A percentile compares a stretch with the other conserved stretches of the same genome.
Conservation (phyloP, 2,329 filamentous ascomycete genomes). For the Cadophora luteo-olivacea region DNA sequence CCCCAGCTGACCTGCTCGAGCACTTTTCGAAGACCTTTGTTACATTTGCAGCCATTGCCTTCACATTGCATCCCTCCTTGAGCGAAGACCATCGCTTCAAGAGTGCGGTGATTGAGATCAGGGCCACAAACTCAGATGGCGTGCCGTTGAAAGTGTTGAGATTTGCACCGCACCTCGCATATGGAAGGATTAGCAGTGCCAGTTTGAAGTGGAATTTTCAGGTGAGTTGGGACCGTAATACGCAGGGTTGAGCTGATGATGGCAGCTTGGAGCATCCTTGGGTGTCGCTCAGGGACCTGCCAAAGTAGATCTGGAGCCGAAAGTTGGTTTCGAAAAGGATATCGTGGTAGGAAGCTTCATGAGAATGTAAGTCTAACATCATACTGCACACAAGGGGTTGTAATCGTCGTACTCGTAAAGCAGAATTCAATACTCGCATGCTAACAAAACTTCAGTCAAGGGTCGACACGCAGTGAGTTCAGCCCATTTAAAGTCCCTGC, state of each 20-base stretch:
- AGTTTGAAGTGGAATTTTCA: constrained; percentile 38
- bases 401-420: background rate
- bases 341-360: constrained; percentile 36
- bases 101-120: constrained; percentile 52
- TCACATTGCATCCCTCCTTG: constrained; percentile 55
- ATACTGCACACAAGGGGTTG: background rate
- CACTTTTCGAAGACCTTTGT: constrained; percentile 45
- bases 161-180: constrained; percentile 57
- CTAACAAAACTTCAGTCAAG: constrained; percentile 25
- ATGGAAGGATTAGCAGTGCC: constrained; percentile 37
- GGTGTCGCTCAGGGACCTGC: constrained; percentile 52
- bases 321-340: constrained; percentile 32
- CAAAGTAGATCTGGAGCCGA: constrained; percentile 26
- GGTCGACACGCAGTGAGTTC: constrained; percentile 30
- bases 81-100: constrained; percentile 53
- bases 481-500: background rate
- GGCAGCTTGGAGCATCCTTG: constrained; percentile 41
- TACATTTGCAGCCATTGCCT: constrained; percentile 55
- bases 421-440: background rate
- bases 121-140: constrained; percentile 37
- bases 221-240: background rate
- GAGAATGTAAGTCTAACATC: constrained; percentile 33
- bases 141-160: constrained; percentile 51
- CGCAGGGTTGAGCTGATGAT: background rate
- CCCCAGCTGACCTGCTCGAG: constrained; percentile 27